phyloP scores from a whole-genome alignment of 2,329 filamentous ascomycete species.

The Ophiostoma sp. region DNA sequence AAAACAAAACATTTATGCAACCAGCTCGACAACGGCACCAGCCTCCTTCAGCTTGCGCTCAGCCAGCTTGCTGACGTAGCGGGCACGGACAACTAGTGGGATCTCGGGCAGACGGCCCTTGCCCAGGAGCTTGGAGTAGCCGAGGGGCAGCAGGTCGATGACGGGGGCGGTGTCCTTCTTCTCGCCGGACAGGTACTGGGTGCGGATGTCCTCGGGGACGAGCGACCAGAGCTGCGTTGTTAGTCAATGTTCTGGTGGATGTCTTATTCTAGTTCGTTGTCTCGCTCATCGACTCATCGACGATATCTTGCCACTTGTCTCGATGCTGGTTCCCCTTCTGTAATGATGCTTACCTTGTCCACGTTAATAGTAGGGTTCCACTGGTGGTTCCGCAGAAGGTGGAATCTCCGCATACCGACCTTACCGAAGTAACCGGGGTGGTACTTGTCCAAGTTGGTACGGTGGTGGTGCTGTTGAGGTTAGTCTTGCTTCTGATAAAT shows the following conservation, averaged over 20 bases:
- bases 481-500: background rate
- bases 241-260: background rate
- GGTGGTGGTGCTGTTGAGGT: slow-evolving; percentile 70
- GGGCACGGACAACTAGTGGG: slow-evolving; percentile 87
- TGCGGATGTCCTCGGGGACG: slow-evolving; percentile 85
- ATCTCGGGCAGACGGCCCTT: slow-evolving; percentile 94
- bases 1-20: slow-evolving; percentile 58
- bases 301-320: too few species aligned
- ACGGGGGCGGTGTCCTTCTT: slow-evolving; percentile 92
- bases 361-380: slow-evolving; percentile 99
- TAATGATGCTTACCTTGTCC: slow-evolving; percentile 65
- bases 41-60: slow-evolving; percentile 99
- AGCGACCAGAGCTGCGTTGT: slow-evolving; percentile 77
- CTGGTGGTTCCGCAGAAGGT: slow-evolving; percentile 91
- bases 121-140: slow-evolving; percentile 97
- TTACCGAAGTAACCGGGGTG: slow-evolving; percentile 99
- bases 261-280: background rate
- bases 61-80: slow-evolving; percentile 92
- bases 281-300: background rate
- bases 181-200: slow-evolving; percentile 73
- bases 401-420: slow-evolving; percentile 93
- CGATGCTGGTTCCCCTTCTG: too few species aligned
- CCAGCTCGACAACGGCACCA: slow-evolving; percentile 91
- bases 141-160: slow-evolving; percentile 92
- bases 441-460: slow-evolving; percentile 80